Conservation (phyloP, 768 basidiomycete species). For the Crassisporium funariophilum region DNA sequence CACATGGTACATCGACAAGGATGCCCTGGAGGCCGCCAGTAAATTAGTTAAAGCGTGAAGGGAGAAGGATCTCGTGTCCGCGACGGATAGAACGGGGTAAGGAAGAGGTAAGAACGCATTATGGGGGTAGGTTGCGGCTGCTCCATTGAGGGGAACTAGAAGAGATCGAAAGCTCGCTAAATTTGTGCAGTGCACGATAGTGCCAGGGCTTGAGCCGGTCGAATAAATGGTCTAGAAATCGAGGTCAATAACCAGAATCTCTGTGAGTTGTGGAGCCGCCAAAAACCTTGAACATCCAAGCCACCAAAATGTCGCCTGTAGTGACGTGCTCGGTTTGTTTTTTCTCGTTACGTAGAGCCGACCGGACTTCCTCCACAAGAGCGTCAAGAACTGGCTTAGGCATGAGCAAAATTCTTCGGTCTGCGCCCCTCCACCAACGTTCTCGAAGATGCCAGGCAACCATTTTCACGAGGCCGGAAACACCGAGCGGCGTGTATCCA, state of each 20-base stretch:
- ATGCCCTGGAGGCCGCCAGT: constrained; percentile 18
- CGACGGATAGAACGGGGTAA: constrained; percentile 39
- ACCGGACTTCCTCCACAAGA: constrained; percentile 33
- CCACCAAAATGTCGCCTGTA: constrained; percentile 42
- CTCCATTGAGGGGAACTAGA: constrained; percentile 19
- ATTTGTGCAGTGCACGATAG: constrained; percentile 37
- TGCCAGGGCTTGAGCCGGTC: constrained; percentile 28
- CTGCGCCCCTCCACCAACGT: constrained; percentile 38
- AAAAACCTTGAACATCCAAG: constrained; percentile 43
- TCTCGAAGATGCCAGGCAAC: constrained; percentile 38
- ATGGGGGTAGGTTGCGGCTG: constrained; percentile 33
- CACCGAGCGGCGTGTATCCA: constrained; percentile 31
- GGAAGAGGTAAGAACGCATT: constrained; percentile 43
- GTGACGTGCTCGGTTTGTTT: constrained; percentile 22
- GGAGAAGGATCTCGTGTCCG: constrained; percentile 31
- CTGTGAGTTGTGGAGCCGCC: too few species aligned
- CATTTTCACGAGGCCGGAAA: constrained; percentile 31
- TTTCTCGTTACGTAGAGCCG: constrained; percentile 21
- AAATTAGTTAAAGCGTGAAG: constrained; percentile 28
- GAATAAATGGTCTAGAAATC: constrained; percentile 40
- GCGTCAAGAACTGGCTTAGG: constrained; percentile 29
- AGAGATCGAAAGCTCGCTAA: constrained; percentile 39
- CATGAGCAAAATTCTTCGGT: constrained; percentile 34
- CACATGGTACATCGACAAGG: constrained; percentile 31
- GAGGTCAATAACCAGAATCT: too few species aligned